A percentile compares a stretch with the other conserved stretches of the same genome.
Conservation (phyloP, 2,329 filamentous ascomycete species). For the Teratosphaeriaceae sp. region DNA sequence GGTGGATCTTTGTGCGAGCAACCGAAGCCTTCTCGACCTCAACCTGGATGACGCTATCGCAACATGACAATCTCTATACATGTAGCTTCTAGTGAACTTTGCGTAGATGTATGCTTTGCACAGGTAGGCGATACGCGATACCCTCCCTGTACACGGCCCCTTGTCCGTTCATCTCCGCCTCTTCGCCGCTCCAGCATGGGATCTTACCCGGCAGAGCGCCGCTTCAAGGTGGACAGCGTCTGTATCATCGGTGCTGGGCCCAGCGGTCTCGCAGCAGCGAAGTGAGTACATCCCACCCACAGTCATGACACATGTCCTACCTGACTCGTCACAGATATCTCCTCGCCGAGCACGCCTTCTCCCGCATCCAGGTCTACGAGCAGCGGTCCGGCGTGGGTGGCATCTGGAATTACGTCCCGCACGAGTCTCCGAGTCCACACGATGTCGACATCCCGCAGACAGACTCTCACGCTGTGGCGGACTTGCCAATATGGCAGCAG, state of each 20-base stretch:
- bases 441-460: slow-evolving; percentile 57
- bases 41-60: no score
- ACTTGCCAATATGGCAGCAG: slow-evolving; percentile 52
- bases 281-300: slow-evolving; percentile 33
- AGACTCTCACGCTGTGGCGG: slow-evolving; percentile 52
- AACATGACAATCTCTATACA: no score
- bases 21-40: no score
- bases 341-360: slow-evolving; percentile 61
- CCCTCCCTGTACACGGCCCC: no score
- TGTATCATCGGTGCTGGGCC: slow-evolving; percentile 82
- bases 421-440: slow-evolving; percentile 38
- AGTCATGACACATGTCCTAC: background rate
- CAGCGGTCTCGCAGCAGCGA: slow-evolving; percentile 69
- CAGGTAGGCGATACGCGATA: no score
- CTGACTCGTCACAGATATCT: slow-evolving; percentile 52
- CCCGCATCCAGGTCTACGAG: slow-evolving; percentile 71
- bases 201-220: slow-evolving; percentile 29
- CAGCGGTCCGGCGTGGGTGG: slow-evolving; percentile 72
- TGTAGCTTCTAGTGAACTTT: no score
- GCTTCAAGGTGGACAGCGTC: slow-evolving; percentile 49
- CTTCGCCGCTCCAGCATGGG: slow-evolving; percentile 18
- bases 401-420: slow-evolving; percentile 71
- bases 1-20: no score
- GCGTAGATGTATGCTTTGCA: no score
- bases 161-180: background rate